Conservation (phyloP, 257 asterid species). For the Ehretia macrophylla region DNA sequence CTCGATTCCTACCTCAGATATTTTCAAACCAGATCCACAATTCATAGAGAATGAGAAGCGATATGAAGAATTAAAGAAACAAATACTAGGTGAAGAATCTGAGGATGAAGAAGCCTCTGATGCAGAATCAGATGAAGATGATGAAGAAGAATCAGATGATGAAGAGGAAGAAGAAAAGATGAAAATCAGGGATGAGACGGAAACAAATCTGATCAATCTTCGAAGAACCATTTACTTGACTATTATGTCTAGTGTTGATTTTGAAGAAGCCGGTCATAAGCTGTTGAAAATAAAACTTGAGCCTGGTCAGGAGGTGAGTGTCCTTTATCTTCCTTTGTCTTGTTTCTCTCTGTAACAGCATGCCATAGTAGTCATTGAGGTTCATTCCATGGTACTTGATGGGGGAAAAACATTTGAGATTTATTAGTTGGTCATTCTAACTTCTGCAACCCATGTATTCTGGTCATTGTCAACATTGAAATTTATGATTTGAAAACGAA, state of each 20-base stretch:
- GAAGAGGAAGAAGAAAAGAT: slow-evolving; percentile 82
- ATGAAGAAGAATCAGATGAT: slow-evolving; percentile 63
- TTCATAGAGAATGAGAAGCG: slow-evolving; percentile 73
- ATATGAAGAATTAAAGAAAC: slow-evolving; percentile 84
- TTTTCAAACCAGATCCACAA: background rate
- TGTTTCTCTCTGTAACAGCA: background rate
- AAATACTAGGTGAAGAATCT: slow-evolving; percentile 83
- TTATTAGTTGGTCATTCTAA: no score
- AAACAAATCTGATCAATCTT: slow-evolving; percentile 81
- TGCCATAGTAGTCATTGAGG: no score
- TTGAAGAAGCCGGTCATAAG: slow-evolving; percentile 96
- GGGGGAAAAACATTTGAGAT: no score
- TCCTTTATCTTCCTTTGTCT: slow-evolving; percentile 1
- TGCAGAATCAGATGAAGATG: slow-evolving; percentile 60
- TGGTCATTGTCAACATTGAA: no score
- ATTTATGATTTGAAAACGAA: no score
- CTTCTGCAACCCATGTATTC: no score
- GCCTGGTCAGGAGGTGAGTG: slow-evolving; percentile 92
- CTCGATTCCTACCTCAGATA: background rate
- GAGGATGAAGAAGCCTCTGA: slow-evolving; percentile 64
- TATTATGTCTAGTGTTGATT: slow-evolving; percentile 92
- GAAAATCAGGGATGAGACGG: slow-evolving; percentile 84
- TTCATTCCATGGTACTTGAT: no score
- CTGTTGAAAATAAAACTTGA: slow-evolving; percentile 78
- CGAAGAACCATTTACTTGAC: slow-evolving; percentile 88